Percentiles rank a stretch among this genome's conserved stretches.
phyloP scores from a whole-genome alignment of 805 yeast genomes.

The Pichia nanzhaoensis region DNA sequence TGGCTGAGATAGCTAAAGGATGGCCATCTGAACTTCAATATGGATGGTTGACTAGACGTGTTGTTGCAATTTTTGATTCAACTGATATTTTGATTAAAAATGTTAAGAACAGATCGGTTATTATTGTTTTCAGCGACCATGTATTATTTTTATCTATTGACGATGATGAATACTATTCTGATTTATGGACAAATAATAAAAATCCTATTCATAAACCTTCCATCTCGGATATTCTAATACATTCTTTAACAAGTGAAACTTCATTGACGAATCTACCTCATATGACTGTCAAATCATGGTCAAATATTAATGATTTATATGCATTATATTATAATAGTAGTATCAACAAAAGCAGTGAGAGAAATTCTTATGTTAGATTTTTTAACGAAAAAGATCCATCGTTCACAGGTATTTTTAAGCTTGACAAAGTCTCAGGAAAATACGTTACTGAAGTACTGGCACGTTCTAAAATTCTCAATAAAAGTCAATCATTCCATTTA shows the following conservation, averaged over 20 bases:
- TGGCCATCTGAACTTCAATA: slow-evolving; percentile 87
- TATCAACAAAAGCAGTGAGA: slow-evolving; percentile 11
- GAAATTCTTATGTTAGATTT: slow-evolving; percentile 22
- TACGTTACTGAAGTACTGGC: slow-evolving; percentile 51
- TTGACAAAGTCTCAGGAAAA: slow-evolving; percentile 23
- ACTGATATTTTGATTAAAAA: slow-evolving; percentile 23
- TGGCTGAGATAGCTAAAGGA: slow-evolving; percentile 73
- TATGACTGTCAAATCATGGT: slow-evolving; percentile 64
- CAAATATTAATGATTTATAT: slow-evolving; percentile 48
- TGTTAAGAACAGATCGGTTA: slow-evolving; percentile 39
- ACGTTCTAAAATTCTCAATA: slow-evolving; percentile 67
- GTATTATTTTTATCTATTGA: slow-evolving; percentile 55
- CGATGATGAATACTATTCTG: slow-evolving; percentile 36
- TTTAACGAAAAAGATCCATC: slow-evolving; percentile 17
- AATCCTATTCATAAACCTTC: slow-evolving; percentile 42
- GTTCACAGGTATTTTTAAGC: slow-evolving; percentile 20
- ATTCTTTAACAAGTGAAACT: slow-evolving; percentile 78
- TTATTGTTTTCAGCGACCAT: slow-evolving; percentile 78
- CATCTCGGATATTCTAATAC: slow-evolving; percentile 79
- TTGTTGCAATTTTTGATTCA: slow-evolving; percentile 62
- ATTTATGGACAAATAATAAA: slow-evolving; percentile 13
- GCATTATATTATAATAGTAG: slow-evolving; percentile 38
- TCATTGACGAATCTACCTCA: slow-evolving; percentile 64
- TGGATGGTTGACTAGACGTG: slow-evolving; percentile 84
- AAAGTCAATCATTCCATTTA: slow-evolving; percentile 80